phyloP scores from a whole-genome alignment of 805 yeast species.

The Starmerella potacharoeniae region DNA sequence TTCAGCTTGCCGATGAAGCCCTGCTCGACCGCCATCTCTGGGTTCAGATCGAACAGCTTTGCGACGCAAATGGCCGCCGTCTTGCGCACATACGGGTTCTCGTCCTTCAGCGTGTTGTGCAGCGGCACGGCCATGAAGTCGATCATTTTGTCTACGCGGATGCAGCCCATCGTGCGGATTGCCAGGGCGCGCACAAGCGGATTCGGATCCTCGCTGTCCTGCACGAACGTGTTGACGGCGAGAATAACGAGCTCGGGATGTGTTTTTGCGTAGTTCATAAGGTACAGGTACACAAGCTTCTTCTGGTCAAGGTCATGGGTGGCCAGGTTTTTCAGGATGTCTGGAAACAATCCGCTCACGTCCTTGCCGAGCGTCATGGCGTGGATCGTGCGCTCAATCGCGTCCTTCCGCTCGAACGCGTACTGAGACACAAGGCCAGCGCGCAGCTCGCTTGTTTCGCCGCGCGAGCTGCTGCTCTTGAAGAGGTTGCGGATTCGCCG shows the following conservation, averaged over 20 bases:
- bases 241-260: slow-evolving; percentile 92
- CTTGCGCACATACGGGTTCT: slow-evolving; percentile 92
- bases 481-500: slow-evolving; percentile 44
- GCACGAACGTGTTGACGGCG: slow-evolving; percentile 94
- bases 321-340: slow-evolving; percentile 89
- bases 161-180: slow-evolving; percentile 97
- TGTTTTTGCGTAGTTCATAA: slow-evolving; percentile 94
- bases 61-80: slow-evolving; percentile 98
- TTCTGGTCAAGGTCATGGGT: slow-evolving; percentile 94
- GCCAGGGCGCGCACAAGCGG: slow-evolving; percentile 94
- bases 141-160: slow-evolving; percentile 86
- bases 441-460: slow-evolving; percentile 76
- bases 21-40: slow-evolving; percentile 69
- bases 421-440: slow-evolving; percentile 88
- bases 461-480: slow-evolving; percentile 50
- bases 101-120: slow-evolving; percentile 73
- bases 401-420: slow-evolving; percentile 83
- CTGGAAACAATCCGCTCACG: slow-evolving; percentile 89
- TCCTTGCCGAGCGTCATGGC: slow-evolving; percentile 98
- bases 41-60: slow-evolving; percentile 76
- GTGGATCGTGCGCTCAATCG: slow-evolving; percentile 90
- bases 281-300: slow-evolving; percentile 83
- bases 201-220: slow-evolving; percentile 90
- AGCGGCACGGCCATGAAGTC: slow-evolving; percentile 90
- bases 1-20: slow-evolving; percentile 68